A percentile compares a stretch with the other conserved stretches of the same genome.
phyloP scores from a whole-genome alignment of 2,329 filamentous ascomycete species.

The Corynespora cassiicola region DNA sequence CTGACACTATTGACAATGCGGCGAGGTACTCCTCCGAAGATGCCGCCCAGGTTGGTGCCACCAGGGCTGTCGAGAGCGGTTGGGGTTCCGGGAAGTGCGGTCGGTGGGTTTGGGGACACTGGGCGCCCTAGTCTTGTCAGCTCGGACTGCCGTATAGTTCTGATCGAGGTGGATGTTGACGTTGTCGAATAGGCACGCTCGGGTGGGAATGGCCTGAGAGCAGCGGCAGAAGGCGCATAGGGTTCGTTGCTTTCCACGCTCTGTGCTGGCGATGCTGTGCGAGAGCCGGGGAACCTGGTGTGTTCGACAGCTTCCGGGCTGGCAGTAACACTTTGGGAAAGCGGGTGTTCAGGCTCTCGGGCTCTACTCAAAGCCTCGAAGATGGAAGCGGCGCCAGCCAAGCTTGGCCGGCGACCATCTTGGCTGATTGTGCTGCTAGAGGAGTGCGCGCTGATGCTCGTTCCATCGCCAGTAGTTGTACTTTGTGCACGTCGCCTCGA shows the following conservation, averaged over 20 bases:
- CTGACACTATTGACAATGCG: slow-evolving; percentile 55
- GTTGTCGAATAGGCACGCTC: slow-evolving; percentile 50
- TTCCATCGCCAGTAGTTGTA: slow-evolving; percentile 61
- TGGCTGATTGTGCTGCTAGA: slow-evolving; percentile 63
- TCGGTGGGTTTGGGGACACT: slow-evolving; percentile 48
- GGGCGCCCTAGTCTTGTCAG: slow-evolving; percentile 28
- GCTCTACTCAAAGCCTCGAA: slow-evolving; percentile 57
- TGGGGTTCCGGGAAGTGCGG: slow-evolving; percentile 53
- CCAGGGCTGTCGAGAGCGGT: slow-evolving; percentile 50
- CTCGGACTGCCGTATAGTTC: slow-evolving; percentile 54
- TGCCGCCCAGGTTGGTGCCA: slow-evolving; percentile 50
- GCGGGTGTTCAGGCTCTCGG: slow-evolving; percentile 69
- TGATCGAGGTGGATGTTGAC: slow-evolving; percentile 51
- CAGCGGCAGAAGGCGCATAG: slow-evolving; percentile 12
- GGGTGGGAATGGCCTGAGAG: slow-evolving; percentile 31
- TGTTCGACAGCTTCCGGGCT: slow-evolving; percentile 64
- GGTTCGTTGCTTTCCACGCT: slow-evolving; percentile 30
- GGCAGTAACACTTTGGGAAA: slow-evolving; percentile 76
- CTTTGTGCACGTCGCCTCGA: slow-evolving; percentile 63
- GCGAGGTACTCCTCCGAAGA: slow-evolving; percentile 54
- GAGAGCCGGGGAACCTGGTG: slow-evolving; percentile 42
- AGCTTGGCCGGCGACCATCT: slow-evolving; percentile 61
- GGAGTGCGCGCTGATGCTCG: slow-evolving; percentile 59
- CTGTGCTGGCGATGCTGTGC: slow-evolving; percentile 48
- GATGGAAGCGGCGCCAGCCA: slow-evolving; percentile 66